Percentiles rank a stretch among this genome's conserved stretches.
phyloP scores from a whole-genome alignment of 2,329 filamentous ascomycete species.

The Fusarium sp. region DNA sequence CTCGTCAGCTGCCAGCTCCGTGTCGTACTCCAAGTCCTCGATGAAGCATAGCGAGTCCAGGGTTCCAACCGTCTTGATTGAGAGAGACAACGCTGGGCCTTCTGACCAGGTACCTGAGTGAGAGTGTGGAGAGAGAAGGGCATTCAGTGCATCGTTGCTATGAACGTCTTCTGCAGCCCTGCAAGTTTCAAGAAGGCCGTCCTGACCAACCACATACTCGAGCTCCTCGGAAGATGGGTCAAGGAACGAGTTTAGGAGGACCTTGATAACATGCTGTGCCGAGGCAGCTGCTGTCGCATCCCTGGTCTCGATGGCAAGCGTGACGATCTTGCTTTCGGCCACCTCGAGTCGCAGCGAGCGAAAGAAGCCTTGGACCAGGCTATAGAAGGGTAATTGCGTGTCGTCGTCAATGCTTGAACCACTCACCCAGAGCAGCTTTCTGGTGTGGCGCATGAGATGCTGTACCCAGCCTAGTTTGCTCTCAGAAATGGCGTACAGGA shows the following conservation, averaged over 20 bases:
- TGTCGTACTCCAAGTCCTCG: background rate
- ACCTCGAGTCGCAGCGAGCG: background rate
- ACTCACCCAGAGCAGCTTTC: background rate
- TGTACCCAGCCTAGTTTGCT: background rate
- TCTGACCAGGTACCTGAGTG: background rate
- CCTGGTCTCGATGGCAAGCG: background rate
- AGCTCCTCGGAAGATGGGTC: background rate
- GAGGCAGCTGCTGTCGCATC: background rate
- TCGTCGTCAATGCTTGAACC: background rate
- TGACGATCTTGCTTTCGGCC: background rate
- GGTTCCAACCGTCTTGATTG: background rate
- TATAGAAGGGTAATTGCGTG: background rate
- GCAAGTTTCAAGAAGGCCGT: background rate
- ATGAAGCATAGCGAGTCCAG: background rate
- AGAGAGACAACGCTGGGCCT: background rate
- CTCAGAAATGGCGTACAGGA: background rate
- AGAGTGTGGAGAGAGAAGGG: background rate
- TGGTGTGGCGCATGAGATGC: background rate
- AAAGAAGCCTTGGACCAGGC: background rate
- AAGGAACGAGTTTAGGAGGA: background rate
- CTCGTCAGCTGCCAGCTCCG: background rate
- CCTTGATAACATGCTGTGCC: background rate
- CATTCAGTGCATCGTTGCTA: background rate
- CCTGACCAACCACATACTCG: background rate
- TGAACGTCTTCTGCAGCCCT: background rate